Evolutionary conservation across 1,284 basidiomycete genomes (phyloP), one percentile per base, ranked within the genome.

Genomic region (Sporisorium exsertum): DNA sequence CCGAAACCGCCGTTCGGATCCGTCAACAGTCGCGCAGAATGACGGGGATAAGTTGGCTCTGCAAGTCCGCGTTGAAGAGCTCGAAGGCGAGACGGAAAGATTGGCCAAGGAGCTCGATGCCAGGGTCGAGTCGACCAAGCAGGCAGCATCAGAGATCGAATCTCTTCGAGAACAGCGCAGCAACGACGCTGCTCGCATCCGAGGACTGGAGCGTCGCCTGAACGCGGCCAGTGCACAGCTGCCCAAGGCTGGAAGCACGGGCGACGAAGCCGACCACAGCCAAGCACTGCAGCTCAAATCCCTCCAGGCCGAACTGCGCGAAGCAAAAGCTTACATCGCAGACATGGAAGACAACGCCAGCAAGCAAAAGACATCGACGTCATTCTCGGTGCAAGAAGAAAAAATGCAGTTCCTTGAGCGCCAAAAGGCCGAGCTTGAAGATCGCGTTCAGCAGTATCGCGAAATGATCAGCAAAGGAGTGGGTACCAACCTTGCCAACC

Each of bases 391-490:
- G 32, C 63, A 67, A 8, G 57, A 77, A n/a, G 65, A 72, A 42
- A 55, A 43, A 26, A 60, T 72, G 37, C 51, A 43, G 15, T 57
- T 66, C 50, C 65, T 77, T 24, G 57, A 65, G 40, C 56, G 58
- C 3, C 69, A 72, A 18, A 77, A 77, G 47, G 51, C 53, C 50
- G 70, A 72, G 55, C 70, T 77, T 3, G 69, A 77, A 32, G 58
- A 70, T 33, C 59, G 74, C 2, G 66, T 77, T 4, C 63, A 66
- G 33, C 70, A 77, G 46, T 77, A 77, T 42, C 74, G 74, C 45
- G 63, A 76, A 56, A 65, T 76, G 64, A 76, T 76, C 67, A 64
- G 64, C 57, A 64, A 63, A 20, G 73, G 68, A 18, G 64, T 72
- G 3, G 69, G 73, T 42, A 66, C 65, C 37, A 76, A 64, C 52